Percentiles rank a stretch among this genome's conserved stretches.
Conservation (phyloP, 106 monocot genomes). For the Dactylorhiza incarnata region DNA sequence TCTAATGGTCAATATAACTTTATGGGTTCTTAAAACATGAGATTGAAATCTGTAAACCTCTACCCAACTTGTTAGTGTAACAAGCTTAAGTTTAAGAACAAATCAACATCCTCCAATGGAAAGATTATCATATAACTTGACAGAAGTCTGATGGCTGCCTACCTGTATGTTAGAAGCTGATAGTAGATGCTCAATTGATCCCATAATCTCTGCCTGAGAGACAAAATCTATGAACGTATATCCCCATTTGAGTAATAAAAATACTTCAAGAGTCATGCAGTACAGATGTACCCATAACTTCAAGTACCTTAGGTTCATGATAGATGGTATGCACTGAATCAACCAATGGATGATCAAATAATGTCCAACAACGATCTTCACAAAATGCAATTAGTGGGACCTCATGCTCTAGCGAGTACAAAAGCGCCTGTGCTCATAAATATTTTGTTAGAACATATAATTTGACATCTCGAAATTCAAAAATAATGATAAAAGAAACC, state of each 20-base stretch:
- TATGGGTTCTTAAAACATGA: no score
- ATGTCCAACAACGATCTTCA: constrained; percentile 69
- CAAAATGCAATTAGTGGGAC: constrained; percentile 84
- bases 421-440: constrained; percentile 64
- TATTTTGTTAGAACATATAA: neutral
- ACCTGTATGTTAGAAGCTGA: constrained; percentile 77
- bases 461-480: neutral
- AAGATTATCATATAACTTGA: neutral
- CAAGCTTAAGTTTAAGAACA: no score
- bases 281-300: neutral
- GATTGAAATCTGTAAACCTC: no score
- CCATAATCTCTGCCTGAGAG: constrained; percentile 67
- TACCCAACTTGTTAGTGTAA: no score
- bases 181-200: constrained; percentile 69
- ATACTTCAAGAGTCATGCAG: neutral
- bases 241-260: constrained; percentile 8
- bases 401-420: constrained; percentile 70
- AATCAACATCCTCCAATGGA: neutral
- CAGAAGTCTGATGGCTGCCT: neutral
- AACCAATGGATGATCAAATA: constrained; percentile 73
- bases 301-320: constrained; percentile 79
- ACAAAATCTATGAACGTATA: constrained; percentile 8
- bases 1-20: no score
- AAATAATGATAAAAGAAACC: no score
- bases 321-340: constrained; percentile 71